Evolutionary conservation across 306 rosid species (phyloP).

Genomic region (Dryas octopetala): DNA sequence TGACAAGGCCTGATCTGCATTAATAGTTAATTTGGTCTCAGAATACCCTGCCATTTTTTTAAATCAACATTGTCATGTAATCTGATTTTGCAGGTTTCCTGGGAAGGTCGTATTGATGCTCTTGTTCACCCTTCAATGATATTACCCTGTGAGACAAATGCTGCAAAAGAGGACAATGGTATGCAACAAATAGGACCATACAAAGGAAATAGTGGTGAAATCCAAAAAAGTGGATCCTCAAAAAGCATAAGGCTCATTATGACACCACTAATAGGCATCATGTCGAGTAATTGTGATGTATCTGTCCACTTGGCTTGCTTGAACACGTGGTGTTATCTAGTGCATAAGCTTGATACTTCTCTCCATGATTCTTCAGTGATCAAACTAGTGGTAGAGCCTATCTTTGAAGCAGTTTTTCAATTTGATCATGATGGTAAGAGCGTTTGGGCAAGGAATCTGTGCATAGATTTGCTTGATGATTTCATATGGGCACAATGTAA

Average conservation of each 20-base stretch:
- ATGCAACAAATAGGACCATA: conserved; percentile 24
- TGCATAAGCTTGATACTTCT: conserved; percentile 66
- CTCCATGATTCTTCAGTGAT: conserved; percentile 48
- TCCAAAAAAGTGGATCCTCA: conserved; percentile 45
- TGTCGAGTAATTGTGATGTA: conserved; percentile 62
- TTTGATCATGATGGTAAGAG: conserved; percentile 57
- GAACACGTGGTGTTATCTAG: conserved; percentile 74
- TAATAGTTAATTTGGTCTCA: neutral
- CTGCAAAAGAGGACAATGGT: conserved; percentile 28
- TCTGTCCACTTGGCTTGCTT: conserved; percentile 72
- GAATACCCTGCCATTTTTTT: conserved; percentile 1
- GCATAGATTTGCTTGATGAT: conserved; percentile 59
- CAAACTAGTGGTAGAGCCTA: conserved; percentile 60
- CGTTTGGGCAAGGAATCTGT: conserved; percentile 57
- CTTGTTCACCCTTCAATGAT: conserved; percentile 47
- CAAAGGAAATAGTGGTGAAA: conserved; percentile 28
- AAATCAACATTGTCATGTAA: neutral
- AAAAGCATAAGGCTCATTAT: conserved; percentile 77
- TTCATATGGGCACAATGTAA: conserved; percentile 49
- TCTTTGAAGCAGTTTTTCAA: conserved; percentile 58
- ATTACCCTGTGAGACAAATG: conserved; percentile 32
- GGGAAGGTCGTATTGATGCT: conserved; percentile 88
- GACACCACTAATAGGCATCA: conserved; percentile 74
- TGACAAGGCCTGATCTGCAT: neutral
- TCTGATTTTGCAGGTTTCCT: conserved; percentile 58